Conservation (phyloP, 2,329 filamentous ascomycete genomes). For the Aspergillus sp. region DNA sequence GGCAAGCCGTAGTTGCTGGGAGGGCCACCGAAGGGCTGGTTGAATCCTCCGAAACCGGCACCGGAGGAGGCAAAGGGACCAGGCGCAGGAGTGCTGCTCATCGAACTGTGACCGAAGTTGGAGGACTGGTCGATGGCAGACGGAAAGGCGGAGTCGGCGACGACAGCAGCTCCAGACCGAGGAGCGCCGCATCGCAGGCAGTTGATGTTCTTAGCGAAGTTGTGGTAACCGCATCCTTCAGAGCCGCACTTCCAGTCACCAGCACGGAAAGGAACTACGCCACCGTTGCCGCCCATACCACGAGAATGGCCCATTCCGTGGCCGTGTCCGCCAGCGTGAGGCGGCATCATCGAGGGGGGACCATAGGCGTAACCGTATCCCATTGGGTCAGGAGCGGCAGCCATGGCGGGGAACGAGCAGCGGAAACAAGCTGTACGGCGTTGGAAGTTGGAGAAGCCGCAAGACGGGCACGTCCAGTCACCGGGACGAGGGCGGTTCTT, state of each 20-base stretch:
- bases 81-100: conserved; percentile 79
- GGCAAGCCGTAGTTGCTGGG: conserved; percentile 87
- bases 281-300: conserved; percentile 73
- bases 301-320: conserved; percentile 62
- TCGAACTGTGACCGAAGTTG: conserved; percentile 81
- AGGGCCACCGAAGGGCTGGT: conserved; percentile 81
- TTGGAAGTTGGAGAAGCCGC: conserved; percentile 99
- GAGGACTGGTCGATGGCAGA: conserved; percentile 86
- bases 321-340: conserved; percentile 71
- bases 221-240: conserved; percentile 97
- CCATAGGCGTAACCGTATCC: conserved; percentile 64
- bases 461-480: conserved; percentile 98
- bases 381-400: conserved; percentile 75
- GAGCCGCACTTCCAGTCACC: conserved; percentile 99
- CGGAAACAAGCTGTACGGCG: conserved; percentile 98
- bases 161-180: conserved; percentile 88
- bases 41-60: conserved; percentile 68
- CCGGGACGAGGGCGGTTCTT: conserved; percentile 97
- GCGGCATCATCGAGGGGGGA: conserved; percentile 79
- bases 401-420: conserved; percentile 97
- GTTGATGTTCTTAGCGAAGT: conserved; percentile 99
- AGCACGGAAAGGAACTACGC: conserved; percentile 93
- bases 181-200: conserved; percentile 95
- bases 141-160: conserved; percentile 90
- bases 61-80: conserved; percentile 73